phyloP scores from a whole-genome alignment of 139 green algal genomes.

The Tetraselmis striata region DNA sequence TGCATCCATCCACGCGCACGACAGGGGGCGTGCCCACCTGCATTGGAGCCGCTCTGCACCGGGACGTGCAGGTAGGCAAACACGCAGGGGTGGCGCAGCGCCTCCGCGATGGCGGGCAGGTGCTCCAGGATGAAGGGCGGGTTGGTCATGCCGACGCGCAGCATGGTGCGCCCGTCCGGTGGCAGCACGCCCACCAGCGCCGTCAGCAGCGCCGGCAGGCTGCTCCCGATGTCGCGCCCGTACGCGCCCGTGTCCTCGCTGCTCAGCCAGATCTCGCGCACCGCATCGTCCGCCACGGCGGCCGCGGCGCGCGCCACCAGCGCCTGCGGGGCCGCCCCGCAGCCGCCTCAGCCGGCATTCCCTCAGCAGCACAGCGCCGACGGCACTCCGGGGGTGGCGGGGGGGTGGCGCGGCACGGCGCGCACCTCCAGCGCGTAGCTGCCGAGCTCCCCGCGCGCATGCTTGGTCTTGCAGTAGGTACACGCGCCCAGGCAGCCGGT shows the following conservation, averaged over 20 bases:
- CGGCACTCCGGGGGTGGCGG: too few species aligned
- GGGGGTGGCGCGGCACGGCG: too few species aligned
- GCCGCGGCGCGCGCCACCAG: constrained; percentile 49
- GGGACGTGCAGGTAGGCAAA: constrained; percentile 90
- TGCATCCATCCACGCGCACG: too few species aligned
- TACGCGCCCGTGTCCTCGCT: constrained; percentile 89
- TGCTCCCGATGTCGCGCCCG: constrained; percentile 74
- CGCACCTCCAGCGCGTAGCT: constrained; percentile 38
- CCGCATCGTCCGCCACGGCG: constrained; percentile 55
- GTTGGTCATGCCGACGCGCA: constrained; percentile 92
- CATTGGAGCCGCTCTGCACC: constrained; percentile 75
- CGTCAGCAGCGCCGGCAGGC: constrained; percentile 59
- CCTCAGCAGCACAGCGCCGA: too few species aligned
- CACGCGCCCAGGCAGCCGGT: constrained; percentile 83
- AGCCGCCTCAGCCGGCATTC: too few species aligned
- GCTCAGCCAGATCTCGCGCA: constrained; percentile 86
- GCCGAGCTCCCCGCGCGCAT: constrained; percentile 78
- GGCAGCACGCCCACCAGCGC: constrained; percentile 62
- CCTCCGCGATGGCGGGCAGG: constrained; percentile 51
- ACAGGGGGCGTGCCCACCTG: not conserved
- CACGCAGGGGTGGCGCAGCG: constrained; percentile 59
- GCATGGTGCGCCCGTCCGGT: constrained; percentile 51
- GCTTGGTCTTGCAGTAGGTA: constrained; percentile 98
- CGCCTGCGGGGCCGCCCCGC: constrained; percentile 34
- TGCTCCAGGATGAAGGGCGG: constrained; percentile 90